These are phyloP conservation scores for Verbascum thapsus DNA, from an alignment of 257 asterid species.

Conservation along the genomic window DNA sequence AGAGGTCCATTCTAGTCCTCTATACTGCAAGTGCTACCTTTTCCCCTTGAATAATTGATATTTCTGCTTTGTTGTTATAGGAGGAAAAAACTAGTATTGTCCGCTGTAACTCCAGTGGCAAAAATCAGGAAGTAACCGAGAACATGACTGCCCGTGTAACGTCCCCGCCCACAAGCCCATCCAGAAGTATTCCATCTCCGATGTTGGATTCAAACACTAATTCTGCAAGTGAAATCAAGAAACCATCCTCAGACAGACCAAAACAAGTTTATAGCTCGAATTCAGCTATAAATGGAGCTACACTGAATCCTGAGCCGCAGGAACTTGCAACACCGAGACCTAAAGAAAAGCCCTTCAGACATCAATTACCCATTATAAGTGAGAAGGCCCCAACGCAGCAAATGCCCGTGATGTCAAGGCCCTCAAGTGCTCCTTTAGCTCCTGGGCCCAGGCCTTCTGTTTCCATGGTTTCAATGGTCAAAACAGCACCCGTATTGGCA, in stretches of 20 bases:
- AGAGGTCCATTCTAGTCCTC: no score
- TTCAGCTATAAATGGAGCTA: constrained; percentile 41
- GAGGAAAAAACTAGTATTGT: constrained; percentile 46
- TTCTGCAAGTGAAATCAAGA: constrained; percentile 40
- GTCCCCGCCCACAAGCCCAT: constrained; percentile 58
- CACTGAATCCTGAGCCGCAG: constrained; percentile 38
- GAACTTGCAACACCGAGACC: constrained; percentile 42
- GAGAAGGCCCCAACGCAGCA: constrained; percentile 42
- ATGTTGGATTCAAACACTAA: constrained; percentile 44
- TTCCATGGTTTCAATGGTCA: constrained; percentile 55
- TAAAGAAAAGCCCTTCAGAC: constrained; percentile 40
- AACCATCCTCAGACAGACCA: constrained; percentile 44
- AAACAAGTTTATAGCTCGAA: constrained; percentile 47
- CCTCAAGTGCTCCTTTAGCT: constrained; percentile 77
- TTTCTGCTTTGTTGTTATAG: constrained; percentile 42
- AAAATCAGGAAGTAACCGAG: constrained; percentile 38
- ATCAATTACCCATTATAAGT: constrained; percentile 28
- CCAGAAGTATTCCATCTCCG: constrained; percentile 35
- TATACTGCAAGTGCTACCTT: not conserved
- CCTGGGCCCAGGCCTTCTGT: constrained; percentile 59
- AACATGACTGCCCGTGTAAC: constrained; percentile 31
- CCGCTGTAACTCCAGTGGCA: constrained; percentile 34
- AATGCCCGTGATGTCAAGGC: constrained; percentile 63
- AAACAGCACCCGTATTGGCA: constrained; percentile 53
- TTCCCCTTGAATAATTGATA: not conserved